Conservation (phyloP, 1,284 basidiomycete species). For the Wallemia hederae region DNA sequence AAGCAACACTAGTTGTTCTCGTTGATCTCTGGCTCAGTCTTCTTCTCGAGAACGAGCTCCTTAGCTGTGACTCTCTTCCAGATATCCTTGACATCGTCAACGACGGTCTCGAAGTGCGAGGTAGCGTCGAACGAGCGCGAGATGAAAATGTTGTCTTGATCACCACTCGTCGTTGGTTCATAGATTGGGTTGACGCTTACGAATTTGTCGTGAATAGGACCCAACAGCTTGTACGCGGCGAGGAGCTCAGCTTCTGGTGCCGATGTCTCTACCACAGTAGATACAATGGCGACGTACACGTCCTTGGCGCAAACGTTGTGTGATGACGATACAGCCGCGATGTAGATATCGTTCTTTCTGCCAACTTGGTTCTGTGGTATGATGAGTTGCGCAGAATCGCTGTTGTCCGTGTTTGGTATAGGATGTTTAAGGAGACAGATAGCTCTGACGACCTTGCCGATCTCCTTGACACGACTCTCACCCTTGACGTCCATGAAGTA, state of each 20-base stretch:
- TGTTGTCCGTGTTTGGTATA: conserved; percentile 85
- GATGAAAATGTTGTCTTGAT: conserved; percentile 68
- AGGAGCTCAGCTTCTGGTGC: conserved; percentile 73
- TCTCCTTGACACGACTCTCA: conserved; percentile 63
- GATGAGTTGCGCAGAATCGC: conserved; percentile 86
- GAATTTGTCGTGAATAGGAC: conserved; percentile 91
- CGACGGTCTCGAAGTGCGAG: conserved; percentile 83
- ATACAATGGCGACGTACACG: conserved; percentile 86
- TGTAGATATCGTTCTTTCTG: conserved; percentile 91
- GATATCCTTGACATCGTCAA: conserved; percentile 37
- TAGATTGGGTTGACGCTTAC: conserved; percentile 66
- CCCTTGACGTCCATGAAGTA: conserved; percentile 54
- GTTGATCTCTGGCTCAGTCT: conserved; percentile 21
- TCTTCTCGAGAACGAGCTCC: conserved; percentile 52
- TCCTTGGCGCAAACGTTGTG: conserved; percentile 94
- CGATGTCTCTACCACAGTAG: conserved; percentile 88
- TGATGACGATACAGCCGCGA: conserved; percentile 82
- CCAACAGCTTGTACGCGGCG: conserved; percentile 72
- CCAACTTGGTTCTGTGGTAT: conserved; percentile 96
- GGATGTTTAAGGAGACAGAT: conserved; percentile 97
- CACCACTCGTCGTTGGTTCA: conserved; percentile 55
- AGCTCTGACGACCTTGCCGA: conserved; percentile 78
- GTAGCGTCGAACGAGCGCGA: conserved; percentile 96
- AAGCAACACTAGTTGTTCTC: neutral
- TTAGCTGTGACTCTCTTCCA: conserved; percentile 57